Evolutionary conservation across 2,329 filamentous ascomycete genomes (phyloP).

Genomic region (Monosporascus sp.): DNA sequence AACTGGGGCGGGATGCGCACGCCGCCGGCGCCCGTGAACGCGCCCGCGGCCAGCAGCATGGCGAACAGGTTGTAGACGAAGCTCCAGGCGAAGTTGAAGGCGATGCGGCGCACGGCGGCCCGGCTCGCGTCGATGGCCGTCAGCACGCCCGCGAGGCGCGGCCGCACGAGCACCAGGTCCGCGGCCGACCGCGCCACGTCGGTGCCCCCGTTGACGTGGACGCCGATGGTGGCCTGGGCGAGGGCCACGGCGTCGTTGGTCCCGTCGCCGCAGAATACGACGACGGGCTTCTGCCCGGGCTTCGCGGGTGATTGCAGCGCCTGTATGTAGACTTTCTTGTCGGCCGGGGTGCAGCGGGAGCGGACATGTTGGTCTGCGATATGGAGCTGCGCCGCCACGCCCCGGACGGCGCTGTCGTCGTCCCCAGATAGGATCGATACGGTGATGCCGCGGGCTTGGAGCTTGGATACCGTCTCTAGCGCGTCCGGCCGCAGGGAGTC

Average conservation of each 20-base stretch:
- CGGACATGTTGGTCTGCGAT: constrained; percentile 35
- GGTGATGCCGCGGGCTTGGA: constrained; percentile 34
- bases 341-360: constrained; percentile 38
- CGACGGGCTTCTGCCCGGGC: constrained; percentile 27
- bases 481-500: constrained; percentile 43
- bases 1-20: constrained; percentile 46
- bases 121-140: constrained; percentile 51
- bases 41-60: constrained; percentile 61
- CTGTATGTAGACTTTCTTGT: constrained; percentile 43
- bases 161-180: constrained; percentile 63
- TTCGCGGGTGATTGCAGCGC: constrained; percentile 19
- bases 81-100: constrained; percentile 68
- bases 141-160: constrained; percentile 50
- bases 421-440: constrained; percentile 51
- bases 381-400: constrained; percentile 33
- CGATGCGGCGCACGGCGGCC: constrained; percentile 43
- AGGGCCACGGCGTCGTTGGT: constrained; percentile 75
- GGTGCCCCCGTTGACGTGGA: constrained; percentile 59
- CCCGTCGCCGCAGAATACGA: constrained; percentile 72
- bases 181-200: constrained; percentile 65
- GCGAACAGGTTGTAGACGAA: constrained; percentile 67
- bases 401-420: constrained; percentile 43
- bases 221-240: constrained; percentile 64
- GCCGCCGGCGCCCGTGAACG: constrained; percentile 43
- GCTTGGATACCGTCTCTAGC: constrained; percentile 23